Base-by-base conservation (phyloP, 2,329 filamentous ascomycete species). In the Phyllosticta capitalensis region DNA sequence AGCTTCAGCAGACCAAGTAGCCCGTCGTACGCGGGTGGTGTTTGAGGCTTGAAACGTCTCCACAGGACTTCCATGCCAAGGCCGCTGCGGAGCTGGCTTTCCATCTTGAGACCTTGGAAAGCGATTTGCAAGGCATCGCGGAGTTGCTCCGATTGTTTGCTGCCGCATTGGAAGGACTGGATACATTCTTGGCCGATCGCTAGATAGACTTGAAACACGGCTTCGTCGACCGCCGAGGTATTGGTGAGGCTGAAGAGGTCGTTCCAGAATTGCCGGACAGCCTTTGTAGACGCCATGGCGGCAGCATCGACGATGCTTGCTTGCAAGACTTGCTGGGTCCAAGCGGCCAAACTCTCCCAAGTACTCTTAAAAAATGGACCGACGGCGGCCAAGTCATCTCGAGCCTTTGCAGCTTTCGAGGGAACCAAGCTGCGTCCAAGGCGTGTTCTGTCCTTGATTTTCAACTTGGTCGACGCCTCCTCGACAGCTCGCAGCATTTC, bases 31-130 rank as follows among this genome's bases (percentile, higher is more conserved):
- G 68, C 74, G 10, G 67, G 67, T 1, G 81, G 75, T 3, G 79
- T 81, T 10, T 67, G 67, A 30, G 91, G 89, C 57, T 88, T 83
- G 67, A 95, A 82, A 1, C 77, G 67, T 50, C 83, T 81, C 92
- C 92, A 95, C 5, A 95, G 78, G 9, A 76, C 71, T 68, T 94
- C 88, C 88, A 95, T 94, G 64, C 84, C 86, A 12, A 91, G 76
- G 0, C 90, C 91, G 1, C 87, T 91, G 0, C 79, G 84, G 14
- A 95, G 75, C 59, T 84, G 84, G 75, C 91, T 92, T 1, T 83
- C 85, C 17, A 83, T 80, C 22, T 82, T 79, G 67, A 95, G 92
- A 3, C 49, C 2, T 61, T 72, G 38, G 63, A 64, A 7, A 70
- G 56, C 52, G 71, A 67, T 56, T 67, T 67, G 3, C 63, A 65